phyloP scores from a whole-genome alignment of 345 rosid species.

The Camelina sativa region DNA sequence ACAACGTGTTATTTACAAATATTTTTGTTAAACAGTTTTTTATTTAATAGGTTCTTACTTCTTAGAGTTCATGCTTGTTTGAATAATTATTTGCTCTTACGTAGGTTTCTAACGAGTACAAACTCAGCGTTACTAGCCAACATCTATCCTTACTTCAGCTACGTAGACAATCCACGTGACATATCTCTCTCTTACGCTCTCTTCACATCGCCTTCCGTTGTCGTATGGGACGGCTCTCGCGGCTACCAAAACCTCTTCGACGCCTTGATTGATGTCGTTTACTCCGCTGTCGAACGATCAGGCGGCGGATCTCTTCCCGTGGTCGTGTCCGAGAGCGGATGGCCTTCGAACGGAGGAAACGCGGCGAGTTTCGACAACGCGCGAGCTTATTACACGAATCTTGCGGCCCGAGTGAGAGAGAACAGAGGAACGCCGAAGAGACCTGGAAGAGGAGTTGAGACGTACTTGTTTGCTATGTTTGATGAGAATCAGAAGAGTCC shows the following conservation, averaged over 20 bases:
- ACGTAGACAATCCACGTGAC: conserved; percentile 17
- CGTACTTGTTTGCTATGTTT: conserved; percentile 46
- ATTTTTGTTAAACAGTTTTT: no score
- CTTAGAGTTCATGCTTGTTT: no score
- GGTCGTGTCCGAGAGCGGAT: conserved; percentile 46
- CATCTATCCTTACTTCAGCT: conserved; percentile 52
- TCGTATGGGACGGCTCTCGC: conserved; percentile 46
- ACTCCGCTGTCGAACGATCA: conserved; percentile 36
- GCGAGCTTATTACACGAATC: conserved; percentile 33
- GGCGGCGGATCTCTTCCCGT: conserved; percentile 38
- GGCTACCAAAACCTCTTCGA: conserved; percentile 49
- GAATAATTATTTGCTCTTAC: neutral
- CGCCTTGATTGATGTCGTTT: conserved; percentile 36
- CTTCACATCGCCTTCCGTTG: conserved; percentile 40
- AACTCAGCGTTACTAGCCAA: conserved; percentile 50
- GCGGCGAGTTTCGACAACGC: conserved; percentile 41
- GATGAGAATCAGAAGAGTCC: conserved; percentile 48
- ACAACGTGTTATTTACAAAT: no score
- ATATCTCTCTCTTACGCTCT: conserved; percentile 52
- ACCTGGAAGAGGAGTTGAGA: conserved; percentile 44
- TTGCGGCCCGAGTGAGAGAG: conserved; percentile 38
- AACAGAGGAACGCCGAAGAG: conserved; percentile 46
- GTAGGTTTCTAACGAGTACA: conserved; percentile 39
- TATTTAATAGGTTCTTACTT: no score
- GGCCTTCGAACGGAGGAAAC: conserved; percentile 45